A percentile compares a stretch with the other conserved stretches of the same genome.
Evolutionary conservation across 345 rosid species (phyloP).

Genomic region (Carallia brachiata): DNA sequence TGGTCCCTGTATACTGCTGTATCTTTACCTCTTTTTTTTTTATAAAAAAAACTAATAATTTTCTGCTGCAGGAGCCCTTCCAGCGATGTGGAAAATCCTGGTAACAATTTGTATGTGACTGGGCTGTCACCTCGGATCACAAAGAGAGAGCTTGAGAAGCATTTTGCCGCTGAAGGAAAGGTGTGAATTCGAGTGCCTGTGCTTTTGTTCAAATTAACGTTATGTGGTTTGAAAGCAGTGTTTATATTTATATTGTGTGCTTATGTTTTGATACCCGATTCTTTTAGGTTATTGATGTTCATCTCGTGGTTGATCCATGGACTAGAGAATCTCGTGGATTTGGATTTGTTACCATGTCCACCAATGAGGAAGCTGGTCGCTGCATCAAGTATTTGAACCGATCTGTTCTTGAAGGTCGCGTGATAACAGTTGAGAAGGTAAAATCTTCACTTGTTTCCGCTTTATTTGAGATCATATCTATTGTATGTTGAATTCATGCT

Average conservation of each 20-base stretch:
- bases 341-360: slow-evolving; percentile 85
- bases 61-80: slow-evolving; percentile 49
- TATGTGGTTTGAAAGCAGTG: background rate
- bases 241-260: background rate
- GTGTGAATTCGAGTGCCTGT: slow-evolving; percentile 27
- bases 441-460: background rate
- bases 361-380: slow-evolving; percentile 61
- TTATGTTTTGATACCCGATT: background rate
- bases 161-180: slow-evolving; percentile 72
- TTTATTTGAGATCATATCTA: background rate
- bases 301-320: slow-evolving; percentile 92
- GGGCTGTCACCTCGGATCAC: slow-evolving; percentile 80
- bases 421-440: slow-evolving; percentile 95
- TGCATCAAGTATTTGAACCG: slow-evolving; percentile 74
- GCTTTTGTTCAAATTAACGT: background rate
- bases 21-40: background rate
- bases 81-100: slow-evolving; percentile 75
- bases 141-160: slow-evolving; percentile 71
- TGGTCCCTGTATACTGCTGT: background rate
- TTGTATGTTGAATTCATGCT: background rate
- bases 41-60: background rate
- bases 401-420: slow-evolving; percentile 75
- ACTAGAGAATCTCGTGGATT: slow-evolving; percentile 93
- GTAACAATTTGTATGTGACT: slow-evolving; percentile 90
- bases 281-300: slow-evolving; percentile 73